Evolutionary conservation across 257 asterid genomes (phyloP), one percentile per base, ranked within the genome.

Genomic region (Solanum chiquidenum): DNA sequence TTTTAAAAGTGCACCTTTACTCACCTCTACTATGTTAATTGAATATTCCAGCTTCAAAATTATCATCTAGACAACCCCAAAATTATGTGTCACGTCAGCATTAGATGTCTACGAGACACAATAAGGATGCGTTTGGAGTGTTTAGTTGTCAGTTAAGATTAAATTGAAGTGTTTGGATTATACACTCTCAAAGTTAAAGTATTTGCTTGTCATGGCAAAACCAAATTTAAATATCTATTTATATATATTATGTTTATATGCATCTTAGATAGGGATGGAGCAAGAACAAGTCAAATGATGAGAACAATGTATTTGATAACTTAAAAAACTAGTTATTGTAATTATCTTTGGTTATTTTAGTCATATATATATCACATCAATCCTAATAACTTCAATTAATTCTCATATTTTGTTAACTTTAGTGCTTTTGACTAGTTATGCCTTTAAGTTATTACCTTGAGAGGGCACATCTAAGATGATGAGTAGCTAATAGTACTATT

Each of bases 101-200:
- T 60, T 0, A n/a, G 1, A 0, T 60, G 29, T 60, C 29, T 11
- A 60, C 7, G 14, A 23, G 6, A 23, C 29, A 60, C 29, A 9
- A 10, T 23, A 0, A 0, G 0, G 0, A 60, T 23, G 1, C 5
- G 0, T 52, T 23, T 60, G 14, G 1, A 23, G 3, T 60, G 1
- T 60, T 60, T 60, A 60, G 5, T 21, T 21, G 1, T 23, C 13
- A 60, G 5, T 23, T 60, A 3, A 60, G 5, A 60, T 0, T 0
- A 9, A 23, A 1, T 9, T 60, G 1, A 23, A 23, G 0, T 1
- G 0, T 60, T 23, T 23, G 11, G 0, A 23, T 9, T 60, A n/a
- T 60, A 23, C 13, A 23, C 6, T 60, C 29, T 9, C 6, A 58
- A 21, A 58, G 0, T 58, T 58, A 58, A 23, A 21, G 0, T 58